phyloP scores from a whole-genome alignment of 2,329 filamentous ascomycete species.

The Beauveria sp. region DNA sequence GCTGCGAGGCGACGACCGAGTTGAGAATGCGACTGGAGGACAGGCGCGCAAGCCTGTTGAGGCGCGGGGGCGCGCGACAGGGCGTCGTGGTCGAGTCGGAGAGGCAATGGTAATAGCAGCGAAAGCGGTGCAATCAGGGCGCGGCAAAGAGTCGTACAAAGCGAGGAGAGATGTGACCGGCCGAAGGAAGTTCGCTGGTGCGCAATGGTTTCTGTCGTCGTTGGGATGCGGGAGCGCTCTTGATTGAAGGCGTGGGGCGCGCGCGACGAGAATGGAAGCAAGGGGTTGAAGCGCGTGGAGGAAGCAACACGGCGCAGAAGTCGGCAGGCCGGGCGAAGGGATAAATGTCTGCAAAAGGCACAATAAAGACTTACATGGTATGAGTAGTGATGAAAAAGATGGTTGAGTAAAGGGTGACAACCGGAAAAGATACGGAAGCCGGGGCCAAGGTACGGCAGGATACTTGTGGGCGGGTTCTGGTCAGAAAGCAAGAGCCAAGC shows the following conservation, averaged over 20 bases:
- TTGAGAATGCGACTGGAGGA: background rate
- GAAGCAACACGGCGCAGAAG: background rate
- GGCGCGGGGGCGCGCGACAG: background rate
- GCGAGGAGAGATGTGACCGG: background rate
- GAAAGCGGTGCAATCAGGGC: background rate
- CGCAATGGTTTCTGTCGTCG: conserved; percentile 1
- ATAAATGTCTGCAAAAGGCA: background rate
- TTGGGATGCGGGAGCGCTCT: conserved; percentile 3
- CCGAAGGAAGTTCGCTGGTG: background rate
- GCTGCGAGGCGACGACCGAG: background rate
- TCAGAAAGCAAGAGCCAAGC: conserved; percentile 1
- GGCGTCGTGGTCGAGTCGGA: background rate
- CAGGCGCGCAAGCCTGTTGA: background rate
- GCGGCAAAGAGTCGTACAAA: background rate
- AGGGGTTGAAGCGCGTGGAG: background rate
- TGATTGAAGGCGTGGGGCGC: conserved; percentile 8
- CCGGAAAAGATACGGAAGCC: background rate
- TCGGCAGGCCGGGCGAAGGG: background rate
- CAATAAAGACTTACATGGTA: background rate
- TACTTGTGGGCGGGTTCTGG: background rate
- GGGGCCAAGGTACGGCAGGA: background rate
- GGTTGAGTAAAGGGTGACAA: background rate
- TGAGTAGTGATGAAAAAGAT: background rate
- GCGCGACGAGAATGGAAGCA: background rate
- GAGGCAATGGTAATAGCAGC: background rate